These are phyloP conservation scores for Xylaria sp. DNA, from an alignment of 2,329 filamentous ascomycete genomes.

Conservation along the genomic window DNA sequence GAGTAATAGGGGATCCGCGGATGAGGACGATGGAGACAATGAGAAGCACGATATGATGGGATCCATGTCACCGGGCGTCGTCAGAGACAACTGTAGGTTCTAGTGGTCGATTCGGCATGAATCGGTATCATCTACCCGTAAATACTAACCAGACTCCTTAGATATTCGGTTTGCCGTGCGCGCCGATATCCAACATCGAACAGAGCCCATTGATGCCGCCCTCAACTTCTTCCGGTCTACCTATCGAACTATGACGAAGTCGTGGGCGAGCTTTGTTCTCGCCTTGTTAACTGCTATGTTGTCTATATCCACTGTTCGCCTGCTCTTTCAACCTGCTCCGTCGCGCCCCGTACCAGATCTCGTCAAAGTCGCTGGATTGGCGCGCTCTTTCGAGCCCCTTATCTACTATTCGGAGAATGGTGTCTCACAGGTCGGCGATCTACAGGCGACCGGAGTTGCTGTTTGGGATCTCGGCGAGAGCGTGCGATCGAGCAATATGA, in stretches of 20 bases:
- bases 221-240: constrained; percentile 58
- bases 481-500: constrained; percentile 84
- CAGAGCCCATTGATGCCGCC: constrained; percentile 73
- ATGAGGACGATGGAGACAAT: constrained; percentile 16
- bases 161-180: constrained; percentile 84
- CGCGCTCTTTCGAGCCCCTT: constrained; percentile 86
- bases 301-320: constrained; percentile 58
- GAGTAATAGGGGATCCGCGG: constrained; percentile 28
- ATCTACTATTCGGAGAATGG: constrained; percentile 94
- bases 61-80: constrained; percentile 29
- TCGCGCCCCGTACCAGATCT: constrained; percentile 72
- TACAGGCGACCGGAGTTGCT: constrained; percentile 86
- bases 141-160: constrained; percentile 35
- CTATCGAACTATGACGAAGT: constrained; percentile 58
- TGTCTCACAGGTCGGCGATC: constrained; percentile 74
- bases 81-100: constrained; percentile 47
- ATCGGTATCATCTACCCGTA: neutral
- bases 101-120: constrained; percentile 9
- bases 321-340: constrained; percentile 62
- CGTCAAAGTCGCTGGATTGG: constrained; percentile 83
- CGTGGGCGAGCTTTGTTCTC: constrained; percentile 61
- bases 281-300: constrained; percentile 59
- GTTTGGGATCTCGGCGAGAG: constrained; percentile 94
- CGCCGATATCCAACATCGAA: constrained; percentile 82
- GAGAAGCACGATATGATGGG: constrained; percentile 28